Percentiles rank a stretch among this genome's conserved stretches.
These are phyloP conservation scores for Exophiala phaeomuriformis DNA, from an alignment of 2,329 filamentous ascomycete species.

Conservation along the genomic window DNA sequence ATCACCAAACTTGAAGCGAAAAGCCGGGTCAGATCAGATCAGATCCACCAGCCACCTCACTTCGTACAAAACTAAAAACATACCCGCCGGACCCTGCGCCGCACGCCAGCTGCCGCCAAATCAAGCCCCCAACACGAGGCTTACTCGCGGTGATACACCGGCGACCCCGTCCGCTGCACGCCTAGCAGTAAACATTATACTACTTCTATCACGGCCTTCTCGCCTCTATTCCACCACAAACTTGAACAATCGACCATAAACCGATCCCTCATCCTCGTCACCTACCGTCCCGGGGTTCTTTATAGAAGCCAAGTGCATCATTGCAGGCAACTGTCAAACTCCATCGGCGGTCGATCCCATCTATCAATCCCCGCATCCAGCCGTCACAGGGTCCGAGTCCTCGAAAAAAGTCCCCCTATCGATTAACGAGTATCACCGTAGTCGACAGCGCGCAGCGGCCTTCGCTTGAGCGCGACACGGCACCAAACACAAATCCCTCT, in stretches of 20 bases:
- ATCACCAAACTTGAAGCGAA: not conserved
- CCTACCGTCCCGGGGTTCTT: not conserved
- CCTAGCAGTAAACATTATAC: too few relatives aligned
- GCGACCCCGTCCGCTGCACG: too few relatives aligned
- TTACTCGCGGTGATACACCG: not conserved
- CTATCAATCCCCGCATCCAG: not conserved
- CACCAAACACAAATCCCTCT: not conserved
- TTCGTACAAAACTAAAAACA: not conserved
- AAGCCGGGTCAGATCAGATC: not conserved
- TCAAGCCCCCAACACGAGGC: not conserved
- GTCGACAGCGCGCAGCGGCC: not conserved
- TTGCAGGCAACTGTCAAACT: not conserved
- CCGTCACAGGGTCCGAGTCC: not conserved
- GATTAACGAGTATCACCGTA: not conserved
- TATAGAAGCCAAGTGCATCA: not conserved
- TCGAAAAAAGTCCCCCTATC: not conserved
- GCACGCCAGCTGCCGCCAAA: not conserved
- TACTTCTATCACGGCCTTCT: too few relatives aligned
- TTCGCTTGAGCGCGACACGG: not conserved
- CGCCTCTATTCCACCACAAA: too few relatives aligned
- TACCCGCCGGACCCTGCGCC: not conserved
- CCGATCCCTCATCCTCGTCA: not conserved
- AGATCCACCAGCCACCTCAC: not conserved
- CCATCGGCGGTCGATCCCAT: not conserved
- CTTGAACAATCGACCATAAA: too few relatives aligned